These are phyloP conservation scores for Boechera divaricarpa DNA, from an alignment of 345 rosid genomes.

Conservation along the genomic window DNA sequence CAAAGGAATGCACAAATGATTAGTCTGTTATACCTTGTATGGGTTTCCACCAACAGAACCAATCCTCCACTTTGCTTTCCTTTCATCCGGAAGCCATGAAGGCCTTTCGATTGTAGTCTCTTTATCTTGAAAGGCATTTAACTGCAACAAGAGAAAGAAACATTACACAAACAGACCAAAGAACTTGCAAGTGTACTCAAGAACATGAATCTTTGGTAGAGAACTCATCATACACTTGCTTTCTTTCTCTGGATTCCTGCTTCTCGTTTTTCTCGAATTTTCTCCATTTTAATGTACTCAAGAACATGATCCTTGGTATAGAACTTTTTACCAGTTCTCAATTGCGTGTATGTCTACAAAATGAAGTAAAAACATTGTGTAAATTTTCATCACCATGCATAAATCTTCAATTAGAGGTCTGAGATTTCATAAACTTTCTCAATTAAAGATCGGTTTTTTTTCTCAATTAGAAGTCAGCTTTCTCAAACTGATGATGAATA, in stretches of 20 bases:
- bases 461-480: not conserved
- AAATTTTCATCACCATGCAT: conserved; percentile 12
- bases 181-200: not conserved
- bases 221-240: conserved; percentile 38
- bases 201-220: not conserved
- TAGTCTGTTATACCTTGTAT: conserved; percentile 28
- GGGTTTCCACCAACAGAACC: conserved; percentile 38
- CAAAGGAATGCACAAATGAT: not conserved
- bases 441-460: not conserved
- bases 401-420: not conserved
- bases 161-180: not conserved
- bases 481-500: not conserved
- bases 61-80: conserved; percentile 43
- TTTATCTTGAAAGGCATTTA: conserved; percentile 29
- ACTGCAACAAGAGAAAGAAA: conserved; percentile 30
- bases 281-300: conserved; percentile 33
- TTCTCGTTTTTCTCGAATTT: conserved; percentile 32
- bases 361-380: not conserved
- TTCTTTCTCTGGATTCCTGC: conserved; percentile 20
- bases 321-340: conserved; percentile 52
- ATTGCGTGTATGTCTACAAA: conserved; percentile 54
- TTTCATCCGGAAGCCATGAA: conserved; percentile 55
- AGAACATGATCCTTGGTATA: conserved; percentile 59
- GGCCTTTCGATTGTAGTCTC: conserved; percentile 35
- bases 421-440: not conserved